Evolutionary conservation across 1,139 yeast genomes (phyloP), one percentile per base, ranked within the genome.

Genomic region (Diutina sp.): DNA sequence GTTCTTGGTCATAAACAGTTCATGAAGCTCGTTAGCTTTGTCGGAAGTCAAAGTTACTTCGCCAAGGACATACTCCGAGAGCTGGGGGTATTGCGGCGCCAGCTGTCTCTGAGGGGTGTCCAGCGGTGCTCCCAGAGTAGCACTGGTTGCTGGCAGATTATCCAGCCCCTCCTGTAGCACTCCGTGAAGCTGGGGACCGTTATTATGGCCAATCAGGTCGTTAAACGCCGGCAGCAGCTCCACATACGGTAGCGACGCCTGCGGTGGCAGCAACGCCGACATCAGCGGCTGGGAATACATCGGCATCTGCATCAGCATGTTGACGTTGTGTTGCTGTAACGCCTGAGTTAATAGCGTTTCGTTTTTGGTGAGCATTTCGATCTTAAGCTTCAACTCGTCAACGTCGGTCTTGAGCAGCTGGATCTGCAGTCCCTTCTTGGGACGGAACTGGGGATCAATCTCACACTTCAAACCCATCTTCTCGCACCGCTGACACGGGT

Each of bases 361-460:
- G 70, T 85, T 87, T 62, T 85, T 77, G 46, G 89, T 84, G 41
- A 89, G 69, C 71, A 82, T 78, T 64, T 87, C 93, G 57, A 90
- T 85, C 69, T 89, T 89, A 44, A 87, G 78, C 61, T 87, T 83
- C 61, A 90, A 72, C 61, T 87, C 91, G 63, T 86, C 91, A 18
- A 90, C 90, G 64, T 91, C 97, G 64, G 87, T 88, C 63, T 90
- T 80, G 63, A 90, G 73, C 55, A 86, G 79, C 65, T 90, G 96
- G 50, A 90, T 85, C 69, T 90, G 97, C 2, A 93, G 86, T 0
- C 97, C 97, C 68, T 90, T 90, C 64, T 88, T 86, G 4, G 97
- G 97, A 65, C 91, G 79, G 69, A 90, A 91, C 63, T 85, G 85
- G 0, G 97, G 97, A 67, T 91, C 97, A 45, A 91, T 88, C 63